Base-by-base conservation (phyloP, 192 early-diverging fungal genomes). In the Podila clonocystis region DNA sequence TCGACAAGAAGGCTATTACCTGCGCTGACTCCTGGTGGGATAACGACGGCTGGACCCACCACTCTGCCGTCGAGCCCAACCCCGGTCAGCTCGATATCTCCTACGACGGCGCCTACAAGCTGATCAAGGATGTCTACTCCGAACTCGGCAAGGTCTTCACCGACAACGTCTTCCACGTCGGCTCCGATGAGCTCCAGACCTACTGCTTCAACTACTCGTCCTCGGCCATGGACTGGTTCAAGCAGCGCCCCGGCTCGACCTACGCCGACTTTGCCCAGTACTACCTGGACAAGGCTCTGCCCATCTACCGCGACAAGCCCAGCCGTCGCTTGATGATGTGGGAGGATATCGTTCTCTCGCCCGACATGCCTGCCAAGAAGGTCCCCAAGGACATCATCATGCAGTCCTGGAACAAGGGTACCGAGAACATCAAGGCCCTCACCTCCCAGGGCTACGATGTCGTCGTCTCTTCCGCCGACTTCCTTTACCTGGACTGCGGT, bases 81-180 rank as follows among this genome's bases (percentile, higher is more conserved):
- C 91, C 92, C 63, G 95, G 96, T 67, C 94, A 95, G 83, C 83
- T 96, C 65, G 90, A 94, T 77, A 88, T 89, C 59, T 84, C 89
- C 48, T 88, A 94, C 64, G 67, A 83, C 4, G 83, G 86, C 9
- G 90, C 92, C 12, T 78, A 87, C 30, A 73, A 87, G 0, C 75
- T 93, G 64, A 86, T 94, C 34, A 78, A 86, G 26, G 76, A 84
- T 24, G 74, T 96, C 28, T 73, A 95, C 57, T 73, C 63, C 38
- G 94, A 94, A 82, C 76, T 89, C 52, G 34, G 85, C 11, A 50
- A 68, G 17, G 70, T 89, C 48, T 96, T 97, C 83, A 78, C 86
- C 19, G 74, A 86, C 8, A 78, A 84, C 34, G 55, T 96, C 31
- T 89, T 92, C 80, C 94, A 97, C 67, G 75, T 93, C 64, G 95